These are phyloP conservation scores for Phytophthora hibernalis DNA, from an alignment of 352 stramenopile species.

Conservation along the genomic window DNA sequence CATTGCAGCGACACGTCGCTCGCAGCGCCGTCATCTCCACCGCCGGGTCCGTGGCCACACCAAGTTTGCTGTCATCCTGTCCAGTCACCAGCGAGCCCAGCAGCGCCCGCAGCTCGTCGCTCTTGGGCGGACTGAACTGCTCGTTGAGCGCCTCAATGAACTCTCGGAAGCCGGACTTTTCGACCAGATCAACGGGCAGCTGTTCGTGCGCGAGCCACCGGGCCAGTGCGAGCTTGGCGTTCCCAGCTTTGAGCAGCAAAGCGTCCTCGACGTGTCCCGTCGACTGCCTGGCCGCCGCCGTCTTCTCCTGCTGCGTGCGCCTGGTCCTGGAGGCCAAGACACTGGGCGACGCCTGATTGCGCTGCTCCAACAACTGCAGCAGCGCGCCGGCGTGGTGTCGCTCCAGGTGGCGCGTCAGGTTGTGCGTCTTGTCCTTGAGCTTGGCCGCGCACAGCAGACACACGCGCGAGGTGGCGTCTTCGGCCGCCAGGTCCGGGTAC, in stretches of 20 bases:
- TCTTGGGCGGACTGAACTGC: conserved; percentile 37
- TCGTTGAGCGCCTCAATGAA: conserved; percentile 51
- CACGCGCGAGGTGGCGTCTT: conserved; percentile 52
- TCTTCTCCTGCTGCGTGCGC: conserved; percentile 25
- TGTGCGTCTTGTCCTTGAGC: conserved; percentile 75
- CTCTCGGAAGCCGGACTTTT: conserved; percentile 43
- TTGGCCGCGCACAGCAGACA: conserved; percentile 54
- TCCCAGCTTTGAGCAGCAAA: conserved; percentile 24
- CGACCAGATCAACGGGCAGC: conserved; percentile 48
- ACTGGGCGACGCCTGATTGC: conserved; percentile 33
- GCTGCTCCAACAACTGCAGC: conserved; percentile 60
- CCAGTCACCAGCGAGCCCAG: conserved; percentile 27
- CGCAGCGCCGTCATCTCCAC: conserved; percentile 44
- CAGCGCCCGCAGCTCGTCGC: conserved; percentile 38
- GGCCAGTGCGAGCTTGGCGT: conserved; percentile 45
- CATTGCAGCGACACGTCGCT: conserved; percentile 41
- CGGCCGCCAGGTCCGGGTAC: conserved; percentile 44
- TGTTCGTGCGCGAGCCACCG: conserved; percentile 56
- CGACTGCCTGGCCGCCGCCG: conserved; percentile 8
- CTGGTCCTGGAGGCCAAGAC: conserved; percentile 10
- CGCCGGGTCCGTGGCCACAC: conserved; percentile 1
- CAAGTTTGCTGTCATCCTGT: conserved; percentile 19
- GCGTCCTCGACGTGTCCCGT: conserved; percentile 13
- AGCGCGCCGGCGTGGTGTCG: conserved; percentile 57
- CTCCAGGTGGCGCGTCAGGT: conserved; percentile 68